phyloP scores from a whole-genome alignment of 805 yeast genomes.

The Millerozyma acaciae region DNA sequence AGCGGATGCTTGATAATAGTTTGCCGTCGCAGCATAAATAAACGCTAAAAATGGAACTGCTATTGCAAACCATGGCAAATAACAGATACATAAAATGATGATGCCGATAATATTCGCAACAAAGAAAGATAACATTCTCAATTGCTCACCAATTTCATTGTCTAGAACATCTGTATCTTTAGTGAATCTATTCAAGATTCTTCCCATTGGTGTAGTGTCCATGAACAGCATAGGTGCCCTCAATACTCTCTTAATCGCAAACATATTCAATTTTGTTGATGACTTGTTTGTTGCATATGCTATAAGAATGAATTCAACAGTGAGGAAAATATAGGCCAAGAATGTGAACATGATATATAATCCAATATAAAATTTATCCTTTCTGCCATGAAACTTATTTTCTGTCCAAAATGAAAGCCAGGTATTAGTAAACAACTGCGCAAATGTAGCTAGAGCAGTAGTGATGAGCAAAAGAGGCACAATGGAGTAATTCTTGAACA shows the following conservation, averaged over 20 bases:
- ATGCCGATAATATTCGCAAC: slow-evolving; percentile 56
- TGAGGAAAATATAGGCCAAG: slow-evolving; percentile 42
- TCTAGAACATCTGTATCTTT: slow-evolving; percentile 84
- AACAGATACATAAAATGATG: slow-evolving; percentile 29
- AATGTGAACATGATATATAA: slow-evolving; percentile 61
- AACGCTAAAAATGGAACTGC: slow-evolving; percentile 30
- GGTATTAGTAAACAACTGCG: slow-evolving; percentile 57
- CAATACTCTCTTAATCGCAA: slow-evolving; percentile 56
- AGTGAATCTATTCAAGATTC: slow-evolving; percentile 81
- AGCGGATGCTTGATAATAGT: slow-evolving; percentile 34
- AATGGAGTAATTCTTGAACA: slow-evolving; percentile 23
- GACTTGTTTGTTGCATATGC: slow-evolving; percentile 52
- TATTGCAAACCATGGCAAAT: slow-evolving; percentile 40
- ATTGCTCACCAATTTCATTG: slow-evolving; percentile 69
- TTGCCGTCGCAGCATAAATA: slow-evolving; percentile 24
- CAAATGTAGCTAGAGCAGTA: slow-evolving; percentile 42
- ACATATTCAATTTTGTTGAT: slow-evolving; percentile 54
- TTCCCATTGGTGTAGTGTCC: slow-evolving; percentile 85
- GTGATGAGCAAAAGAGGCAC: slow-evolving; percentile 18
- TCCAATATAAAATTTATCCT: slow-evolving; percentile 66
- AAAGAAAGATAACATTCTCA: slow-evolving; percentile 57
- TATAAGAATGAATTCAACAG: slow-evolving; percentile 41
- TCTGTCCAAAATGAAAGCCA: slow-evolving; percentile 86
- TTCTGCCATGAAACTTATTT: slow-evolving; percentile 42
- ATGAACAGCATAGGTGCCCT: slow-evolving; percentile 80